Evolutionary conservation across 129 eudicot species (phyloP), one percentile per base, ranked within the genome.

Genomic region (Helichrysum umbraculigerum): DNA sequence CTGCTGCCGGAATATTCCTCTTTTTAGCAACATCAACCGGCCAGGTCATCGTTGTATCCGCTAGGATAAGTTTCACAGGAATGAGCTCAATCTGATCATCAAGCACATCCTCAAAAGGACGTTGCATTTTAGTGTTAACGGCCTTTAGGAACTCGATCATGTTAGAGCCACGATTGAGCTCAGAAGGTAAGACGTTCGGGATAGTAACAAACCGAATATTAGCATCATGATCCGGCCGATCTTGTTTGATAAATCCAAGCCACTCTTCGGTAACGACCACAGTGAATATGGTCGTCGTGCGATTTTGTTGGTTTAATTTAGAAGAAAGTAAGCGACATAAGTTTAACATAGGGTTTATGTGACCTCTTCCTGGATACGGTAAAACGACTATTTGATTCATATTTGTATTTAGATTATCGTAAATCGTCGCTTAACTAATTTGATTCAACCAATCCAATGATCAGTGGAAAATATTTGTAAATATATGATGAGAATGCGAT

Each of bases 141-240:
- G 91, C 88, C 32, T 65, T 39, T n/a, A 57, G 41, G 69, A 92
- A 92, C 0, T 78, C 73, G 0, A 70, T 16, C 34, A 70, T 51
- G 51, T 85, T 78, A 22, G 79, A 75, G 2, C 79, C 88, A 0
- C 97, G 91, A 1, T 37, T 81, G 2, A 30, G 70, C 84, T 91
- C 96, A 2, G 87, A 88, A 0, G 92, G 97, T 50, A 91, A 52
- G 10, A 85, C 90, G 74, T 91, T 89, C n/a, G 97, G 96, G 51
- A 91, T 78, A 0, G 90, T 76, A 51, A 58, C 76, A 58, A 85
- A 85, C 19, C 64, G 71, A 20, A 87, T 69, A 78, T 73, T 87
- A 2, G 66, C 34, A 4, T 32, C 34, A 32, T 56, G 59, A 25
- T 25, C 28, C 28, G 28, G 28, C 28, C 28, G 72, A 10, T 64